A percentile compares a stretch with the other conserved stretches of the same genome.
These are phyloP conservation scores for Beauveria australis DNA, from an alignment of 2,329 filamentous ascomycete species.

Conservation along the genomic window DNA sequence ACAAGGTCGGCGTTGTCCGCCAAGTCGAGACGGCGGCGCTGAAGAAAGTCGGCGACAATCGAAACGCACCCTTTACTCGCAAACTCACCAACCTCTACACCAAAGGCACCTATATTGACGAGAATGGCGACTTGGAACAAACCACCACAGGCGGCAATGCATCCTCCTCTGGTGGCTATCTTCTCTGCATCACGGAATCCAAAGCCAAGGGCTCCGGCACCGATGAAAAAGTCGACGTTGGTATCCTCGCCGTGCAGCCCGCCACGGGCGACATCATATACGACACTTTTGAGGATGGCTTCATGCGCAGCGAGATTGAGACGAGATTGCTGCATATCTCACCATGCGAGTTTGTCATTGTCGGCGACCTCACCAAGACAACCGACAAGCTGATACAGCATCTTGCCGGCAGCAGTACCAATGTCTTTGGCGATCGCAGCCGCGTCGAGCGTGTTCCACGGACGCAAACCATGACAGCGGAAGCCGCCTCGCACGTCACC, in stretches of 20 bases:
- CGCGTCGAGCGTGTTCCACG: constrained; percentile 74
- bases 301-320: constrained; percentile 95
- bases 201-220: constrained; percentile 71
- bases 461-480: constrained; percentile 71
- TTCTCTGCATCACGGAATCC: constrained; percentile 86
- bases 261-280: constrained; percentile 94
- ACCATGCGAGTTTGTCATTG: constrained; percentile 88
- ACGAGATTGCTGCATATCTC: constrained; percentile 92
- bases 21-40: constrained; percentile 92
- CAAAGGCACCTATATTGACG: constrained; percentile 95
- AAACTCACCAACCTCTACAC: constrained; percentile 96
- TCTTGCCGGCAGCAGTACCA: constrained; percentile 79
- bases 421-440: constrained; percentile 85
- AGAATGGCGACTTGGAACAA: constrained; percentile 69
- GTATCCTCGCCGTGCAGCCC: constrained; percentile 88
- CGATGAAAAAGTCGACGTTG: constrained; percentile 88
- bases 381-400: constrained; percentile 90
- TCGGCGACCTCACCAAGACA: constrained; percentile 80
- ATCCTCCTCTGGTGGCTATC: constrained; percentile 65
- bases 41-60: constrained; percentile 91
- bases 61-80: constrained; percentile 82
- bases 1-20: constrained; percentile 92
- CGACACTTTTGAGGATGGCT: constrained; percentile 92
- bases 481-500: constrained; percentile 81
- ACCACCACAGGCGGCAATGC: constrained; percentile 33